A percentile compares a stretch with the other conserved stretches of the same genome.
These are phyloP conservation scores for Lactifluus volemus DNA, from an alignment of 768 basidiomycete genomes.

Conservation along the genomic window DNA sequence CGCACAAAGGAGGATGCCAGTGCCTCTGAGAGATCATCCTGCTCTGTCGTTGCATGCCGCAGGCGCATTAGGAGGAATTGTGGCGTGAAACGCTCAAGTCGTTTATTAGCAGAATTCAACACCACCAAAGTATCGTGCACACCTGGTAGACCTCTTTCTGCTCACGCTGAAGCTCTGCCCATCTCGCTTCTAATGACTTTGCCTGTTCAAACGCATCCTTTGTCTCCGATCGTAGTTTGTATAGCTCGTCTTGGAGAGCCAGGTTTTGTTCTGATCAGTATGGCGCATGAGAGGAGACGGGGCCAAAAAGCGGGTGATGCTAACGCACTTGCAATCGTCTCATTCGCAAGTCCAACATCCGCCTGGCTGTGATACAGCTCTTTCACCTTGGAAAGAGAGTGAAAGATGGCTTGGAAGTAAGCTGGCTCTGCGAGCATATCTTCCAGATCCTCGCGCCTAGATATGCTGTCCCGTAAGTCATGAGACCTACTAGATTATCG, in stretches of 20 bases:
- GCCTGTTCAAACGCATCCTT: slow-evolving; percentile 85
- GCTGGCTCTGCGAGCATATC: slow-evolving; percentile 72
- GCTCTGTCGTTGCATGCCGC: slow-evolving; percentile 78
- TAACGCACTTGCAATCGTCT: slow-evolving; percentile 73
- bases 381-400: slow-evolving; percentile 67
- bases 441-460: slow-evolving; percentile 86
- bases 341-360: slow-evolving; percentile 76
- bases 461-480: not conserved
- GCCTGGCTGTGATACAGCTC: slow-evolving; percentile 66
- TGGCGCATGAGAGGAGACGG: slow-evolving; percentile 8
- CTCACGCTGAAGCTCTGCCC: slow-evolving; percentile 83
- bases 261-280: slow-evolving; percentile 56
- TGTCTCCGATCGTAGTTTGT: slow-evolving; percentile 70
- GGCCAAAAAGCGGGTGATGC: not conserved
- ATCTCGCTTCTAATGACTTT: slow-evolving; percentile 66
- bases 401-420: slow-evolving; percentile 85
- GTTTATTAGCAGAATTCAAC: not conserved
- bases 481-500: not conserved
- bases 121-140: not conserved
- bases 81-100: slow-evolving; percentile 63
- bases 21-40: slow-evolving; percentile 83
- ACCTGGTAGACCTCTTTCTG: slow-evolving; percentile 89
- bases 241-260: slow-evolving; percentile 64
- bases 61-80: slow-evolving; percentile 86
- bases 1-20: slow-evolving; percentile 78